A percentile compares a stretch with the other conserved stretches of the same genome.
Conservation (phyloP, 2,329 filamentous ascomycete genomes). For the Colletotrichum echinochloae region DNA sequence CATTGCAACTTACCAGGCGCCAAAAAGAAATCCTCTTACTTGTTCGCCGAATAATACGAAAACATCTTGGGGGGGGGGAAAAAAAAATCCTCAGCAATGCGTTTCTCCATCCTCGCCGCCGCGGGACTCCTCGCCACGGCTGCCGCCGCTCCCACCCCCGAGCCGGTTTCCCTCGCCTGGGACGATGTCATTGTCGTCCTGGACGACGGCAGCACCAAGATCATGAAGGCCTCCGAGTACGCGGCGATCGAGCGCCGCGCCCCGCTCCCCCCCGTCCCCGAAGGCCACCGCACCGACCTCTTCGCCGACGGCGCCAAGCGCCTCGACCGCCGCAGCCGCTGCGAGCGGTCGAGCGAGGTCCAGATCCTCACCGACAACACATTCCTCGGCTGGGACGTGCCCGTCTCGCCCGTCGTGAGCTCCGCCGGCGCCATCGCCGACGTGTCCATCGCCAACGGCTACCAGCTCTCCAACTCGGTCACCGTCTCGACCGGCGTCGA, state of each 20-base stretch:
- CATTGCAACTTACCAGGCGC: too few species aligned
- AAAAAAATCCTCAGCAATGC: neutral
- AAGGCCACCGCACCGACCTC: neutral
- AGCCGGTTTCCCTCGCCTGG: neutral
- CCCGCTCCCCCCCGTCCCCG: neutral
- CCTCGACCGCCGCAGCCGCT: neutral
- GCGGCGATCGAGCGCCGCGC: neutral
- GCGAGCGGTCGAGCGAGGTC: neutral
- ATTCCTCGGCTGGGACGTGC: neutral
- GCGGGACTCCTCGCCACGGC: neutral
- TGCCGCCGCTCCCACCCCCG: neutral
- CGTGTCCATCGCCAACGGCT: neutral
- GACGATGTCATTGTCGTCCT: neutral
- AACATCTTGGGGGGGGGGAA: too few species aligned
- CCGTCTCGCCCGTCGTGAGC: neutral
- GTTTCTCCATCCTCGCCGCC: neutral
- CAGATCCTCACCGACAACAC: neutral
- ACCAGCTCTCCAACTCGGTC: neutral
- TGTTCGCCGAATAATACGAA: too few species aligned
- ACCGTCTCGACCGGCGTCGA: neutral
- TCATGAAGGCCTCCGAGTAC: neutral
- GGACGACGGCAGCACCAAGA: neutral
- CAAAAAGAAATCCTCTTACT: too few species aligned
- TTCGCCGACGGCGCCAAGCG: neutral
- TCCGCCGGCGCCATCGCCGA: neutral